A percentile compares a stretch with the other conserved stretches of the same genome.
phyloP scores from a whole-genome alignment of 768 basidiomycete species.

The Serendipita indica region DNA sequence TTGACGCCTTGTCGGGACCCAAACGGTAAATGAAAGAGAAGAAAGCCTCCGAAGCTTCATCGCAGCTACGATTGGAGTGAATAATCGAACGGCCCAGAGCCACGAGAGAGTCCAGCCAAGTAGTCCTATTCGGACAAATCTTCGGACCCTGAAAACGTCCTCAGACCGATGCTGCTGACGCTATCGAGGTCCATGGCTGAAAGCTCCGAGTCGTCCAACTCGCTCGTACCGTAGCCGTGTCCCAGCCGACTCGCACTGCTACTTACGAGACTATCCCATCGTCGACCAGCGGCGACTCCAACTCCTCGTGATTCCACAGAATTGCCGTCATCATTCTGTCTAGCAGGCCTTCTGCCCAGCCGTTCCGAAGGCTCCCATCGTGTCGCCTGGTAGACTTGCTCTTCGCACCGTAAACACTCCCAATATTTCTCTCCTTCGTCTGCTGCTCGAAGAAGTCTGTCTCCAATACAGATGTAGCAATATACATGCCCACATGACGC shows the following conservation, averaged over 20 bases:
- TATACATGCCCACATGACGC: slow-evolving; percentile 76
- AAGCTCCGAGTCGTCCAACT: neutral
- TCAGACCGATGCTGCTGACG: slow-evolving; percentile 6
- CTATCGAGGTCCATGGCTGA: slow-evolving; percentile 4
- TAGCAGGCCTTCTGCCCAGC: neutral
- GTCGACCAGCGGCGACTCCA: neutral
- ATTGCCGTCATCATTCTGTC: neutral
- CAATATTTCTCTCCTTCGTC: slow-evolving; percentile 48
- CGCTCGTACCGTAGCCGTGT: neutral
- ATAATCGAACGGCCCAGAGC: too few relatives aligned
- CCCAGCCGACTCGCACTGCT: slow-evolving; percentile 3
- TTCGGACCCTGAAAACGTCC: neutral
- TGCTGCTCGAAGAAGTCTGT: slow-evolving; percentile 57
- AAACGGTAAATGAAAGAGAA: neutral
- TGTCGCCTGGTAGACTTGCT: slow-evolving; percentile 29
- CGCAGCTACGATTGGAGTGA: too few relatives aligned
- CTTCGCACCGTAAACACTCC: slow-evolving; percentile 73
- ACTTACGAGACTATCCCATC: neutral
- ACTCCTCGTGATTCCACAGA: neutral
- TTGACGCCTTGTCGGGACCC: too few relatives aligned
- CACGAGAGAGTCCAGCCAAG: too few relatives aligned
- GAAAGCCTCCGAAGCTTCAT: too few relatives aligned
- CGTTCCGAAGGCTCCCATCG: slow-evolving; percentile 23
- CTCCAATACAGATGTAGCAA: slow-evolving; percentile 87
- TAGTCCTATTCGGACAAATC: slow-evolving; percentile 4